Evolutionary conservation across 1,139 yeast genomes (phyloP).

Genomic region (Candida glucosophila): DNA sequence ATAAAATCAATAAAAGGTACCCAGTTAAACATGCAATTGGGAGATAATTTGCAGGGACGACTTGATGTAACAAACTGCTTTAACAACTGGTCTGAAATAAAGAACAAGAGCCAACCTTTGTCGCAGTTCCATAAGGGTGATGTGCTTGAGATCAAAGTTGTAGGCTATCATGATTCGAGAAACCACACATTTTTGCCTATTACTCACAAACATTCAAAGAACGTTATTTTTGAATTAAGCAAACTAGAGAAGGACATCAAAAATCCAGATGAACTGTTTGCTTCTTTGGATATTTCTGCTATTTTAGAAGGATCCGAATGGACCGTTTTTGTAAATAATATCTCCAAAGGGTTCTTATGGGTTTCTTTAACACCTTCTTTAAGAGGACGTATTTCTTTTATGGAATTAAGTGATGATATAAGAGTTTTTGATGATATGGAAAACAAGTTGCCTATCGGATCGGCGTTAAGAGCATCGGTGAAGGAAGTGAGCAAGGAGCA

Average conservation of each 20-base stretch:
- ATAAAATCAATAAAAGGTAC: constrained; percentile 62
- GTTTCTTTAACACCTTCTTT: constrained; percentile 62
- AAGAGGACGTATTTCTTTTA: constrained; percentile 58
- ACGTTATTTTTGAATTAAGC: constrained; percentile 59
- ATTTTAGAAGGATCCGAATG: constrained; percentile 35
- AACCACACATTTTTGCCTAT: constrained; percentile 64
- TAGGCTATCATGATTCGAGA: constrained; percentile 73
- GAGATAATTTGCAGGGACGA: constrained; percentile 76
- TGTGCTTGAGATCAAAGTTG: constrained; percentile 51
- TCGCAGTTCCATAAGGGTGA: constrained; percentile 52
- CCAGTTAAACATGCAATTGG: constrained; percentile 67
- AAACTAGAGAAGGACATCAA: constrained; percentile 30
- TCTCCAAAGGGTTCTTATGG: constrained; percentile 51
- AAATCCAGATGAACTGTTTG: constrained; percentile 12
- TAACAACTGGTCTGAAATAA: constrained; percentile 46
- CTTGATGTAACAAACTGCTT: constrained; percentile 69
- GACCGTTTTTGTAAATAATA: constrained; percentile 45
- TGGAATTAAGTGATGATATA: constrained; percentile 58
- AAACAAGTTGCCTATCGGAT: constrained; percentile 57
- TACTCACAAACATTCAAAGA: constrained; percentile 48
- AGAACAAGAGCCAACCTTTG: constrained; percentile 53
- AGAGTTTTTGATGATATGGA: constrained; percentile 43
- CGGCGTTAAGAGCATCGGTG: constrained; percentile 56
- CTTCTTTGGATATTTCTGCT: constrained; percentile 27
- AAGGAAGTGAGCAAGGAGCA: constrained; percentile 46